phyloP scores from a whole-genome alignment of 306 rosid genomes.

The Mucuna pruriens region DNA sequence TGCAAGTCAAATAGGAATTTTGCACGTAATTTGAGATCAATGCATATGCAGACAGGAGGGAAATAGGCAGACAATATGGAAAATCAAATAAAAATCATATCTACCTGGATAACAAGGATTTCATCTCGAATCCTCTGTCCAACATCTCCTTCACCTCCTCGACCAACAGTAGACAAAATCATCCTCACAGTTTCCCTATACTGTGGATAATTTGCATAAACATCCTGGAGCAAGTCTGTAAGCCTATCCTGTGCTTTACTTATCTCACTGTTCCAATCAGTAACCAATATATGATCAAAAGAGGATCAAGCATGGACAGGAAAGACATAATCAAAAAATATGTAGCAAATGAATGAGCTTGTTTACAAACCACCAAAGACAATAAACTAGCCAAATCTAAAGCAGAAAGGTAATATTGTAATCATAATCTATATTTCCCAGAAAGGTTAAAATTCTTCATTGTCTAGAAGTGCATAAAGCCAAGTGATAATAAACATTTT shows the following conservation, averaged over 20 bases:
- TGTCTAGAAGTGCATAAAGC: conserved; percentile 30
- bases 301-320: conserved; percentile 24
- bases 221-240: conserved; percentile 79
- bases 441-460: conserved; percentile 9
- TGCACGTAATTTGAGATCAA: conserved; percentile 33
- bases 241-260: conserved; percentile 97
- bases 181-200: conserved; percentile 78
- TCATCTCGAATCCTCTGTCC: conserved; percentile 99
- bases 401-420: conserved; percentile 22
- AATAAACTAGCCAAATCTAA: conserved; percentile 21
- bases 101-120: conserved; percentile 92
- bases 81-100: conserved; percentile 30
- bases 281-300: conserved; percentile 37
- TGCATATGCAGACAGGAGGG: conserved; percentile 29
- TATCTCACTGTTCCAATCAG: conserved; percentile 76
- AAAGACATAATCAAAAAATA: conserved; percentile 6
- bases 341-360: conserved; percentile 34
- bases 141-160: conserved; percentile 98
- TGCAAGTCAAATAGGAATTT: conserved; percentile 46
- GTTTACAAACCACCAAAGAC: conserved; percentile 6
- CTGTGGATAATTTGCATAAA: conserved; percentile 74
- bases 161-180: conserved; percentile 97
- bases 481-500: conserved; percentile 30
- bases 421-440: conserved; percentile 22
- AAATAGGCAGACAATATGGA: conserved; percentile 21